Evolutionary conservation across 257 asterid species (phyloP), one percentile per base, ranked within the genome.

Genomic region (Nicotiana tomentosiformis): DNA sequence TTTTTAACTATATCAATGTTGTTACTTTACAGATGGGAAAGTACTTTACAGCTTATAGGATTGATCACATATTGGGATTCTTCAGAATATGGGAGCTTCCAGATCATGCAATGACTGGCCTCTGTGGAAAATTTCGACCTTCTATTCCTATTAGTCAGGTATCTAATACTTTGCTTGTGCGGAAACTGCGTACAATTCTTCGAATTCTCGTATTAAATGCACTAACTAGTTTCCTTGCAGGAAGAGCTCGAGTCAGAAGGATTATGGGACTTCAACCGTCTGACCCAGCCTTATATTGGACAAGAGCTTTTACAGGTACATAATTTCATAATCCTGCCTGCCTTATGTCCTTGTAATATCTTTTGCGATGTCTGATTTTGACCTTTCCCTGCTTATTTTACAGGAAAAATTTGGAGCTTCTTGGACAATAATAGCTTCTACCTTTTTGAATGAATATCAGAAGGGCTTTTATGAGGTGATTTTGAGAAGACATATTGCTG

Each of bases 11-110:
- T 57, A 43, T 18, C 51, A 29, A 0, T 17, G 15, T 7, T 74
- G 83, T 77, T 78, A 23, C 66, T 86, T 64, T 29, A 81, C 93
- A 96, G 99, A 96, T 96, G 99, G 94, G 91, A 2, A 96, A 96
- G 91, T 96, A 96, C 90, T 96, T 96, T 85, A 93, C 98, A 70
- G 98, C 98, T 78, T 96, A 96, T 82, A 92, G 98, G 87, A 95
- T 95, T 65, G 99, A 95, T 89, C 99, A 95, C 83, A 93, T 95
- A 68, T 88, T 95, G 84, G 99, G 99, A 62, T 94, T 95, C 90
- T 95, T 95, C 83, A 88, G 99, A 89, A 95, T 95, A 87, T 94
- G 99, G 99, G 99, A 96, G 90, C 98, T 96, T 81, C 99, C 98
- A 2, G 99, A 92, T 84, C 98, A 96, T 89, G 92, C 99, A 66